Base-by-base conservation (phyloP, 768 basidiomycete species). In the Mycena kentingensis region DNA sequence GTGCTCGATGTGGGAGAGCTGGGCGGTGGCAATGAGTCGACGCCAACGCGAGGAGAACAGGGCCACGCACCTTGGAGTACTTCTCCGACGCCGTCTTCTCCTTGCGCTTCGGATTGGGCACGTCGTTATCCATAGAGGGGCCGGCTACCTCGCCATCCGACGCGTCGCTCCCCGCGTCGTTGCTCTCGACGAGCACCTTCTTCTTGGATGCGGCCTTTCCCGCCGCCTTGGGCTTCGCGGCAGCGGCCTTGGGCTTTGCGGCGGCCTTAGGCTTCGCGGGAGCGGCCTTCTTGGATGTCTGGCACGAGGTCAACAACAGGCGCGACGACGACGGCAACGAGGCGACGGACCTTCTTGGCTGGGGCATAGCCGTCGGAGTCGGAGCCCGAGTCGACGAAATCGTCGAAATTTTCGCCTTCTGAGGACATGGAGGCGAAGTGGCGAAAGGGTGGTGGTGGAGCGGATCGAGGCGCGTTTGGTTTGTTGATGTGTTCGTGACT, bases 1-100 rank as follows among this genome's bases (percentile, higher is more conserved):
- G 62, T 98, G 97, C 66, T 99, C 94, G 26, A 96, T 76, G 85
- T 93, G 95, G 1, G 92, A 84, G 43, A 98, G 82, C 96, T 99
- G 60, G 19, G 49, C n/a, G 28, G 51, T 52, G 29, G 49, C 47
- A 52, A 61, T 31, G 52, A 53, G 36, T 31, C 19, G 22, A n/a
- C 19, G 16, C 35, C 16, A 31, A 29, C 10, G 15, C 2, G 16
- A 25, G 12, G 37, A 21, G 27, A 26, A 49, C 29, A 25, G 32
- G 44, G 34, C 26, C 37, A 62, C 78, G 60, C 41, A 92, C 93
- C 81, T 93, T 95, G 46, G 85, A 86, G 65, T 95, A 96, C 31
- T 81, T 94, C 65, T 98, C 92, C 6, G 91, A 92, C 2, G 90
- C 91, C 12, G 84, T 89, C 75, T 96, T 96, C 74, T 89, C 87